Percentiles rank a stretch among this genome's conserved stretches.
Conservation (phyloP, 1,284 basidiomycete genomes). For the Cutaneotrichosporon daszewskae region DNA sequence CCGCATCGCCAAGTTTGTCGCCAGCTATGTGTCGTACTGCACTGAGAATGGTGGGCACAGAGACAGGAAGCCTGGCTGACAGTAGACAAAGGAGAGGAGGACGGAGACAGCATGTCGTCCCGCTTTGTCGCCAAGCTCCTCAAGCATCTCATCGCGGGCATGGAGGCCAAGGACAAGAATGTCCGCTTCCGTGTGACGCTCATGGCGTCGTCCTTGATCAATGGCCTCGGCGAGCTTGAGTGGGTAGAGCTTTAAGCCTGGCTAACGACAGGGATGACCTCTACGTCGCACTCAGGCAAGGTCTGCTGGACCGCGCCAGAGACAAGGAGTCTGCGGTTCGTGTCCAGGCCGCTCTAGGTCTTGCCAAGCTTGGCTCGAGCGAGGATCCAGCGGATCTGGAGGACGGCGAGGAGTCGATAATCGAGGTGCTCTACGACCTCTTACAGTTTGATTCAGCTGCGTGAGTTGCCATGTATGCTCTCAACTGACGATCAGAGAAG, state of each 20-base stretch:
- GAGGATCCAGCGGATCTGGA: slow-evolving; percentile 64
- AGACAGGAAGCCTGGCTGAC: slow-evolving; percentile 17
- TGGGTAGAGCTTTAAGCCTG: slow-evolving; percentile 45
- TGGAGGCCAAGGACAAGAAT: slow-evolving; percentile 82
- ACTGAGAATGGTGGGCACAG: slow-evolving; percentile 64
- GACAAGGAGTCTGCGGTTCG: slow-evolving; percentile 84
- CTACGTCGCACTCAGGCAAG: slow-evolving; percentile 62
- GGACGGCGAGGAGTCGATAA: slow-evolving; percentile 60
- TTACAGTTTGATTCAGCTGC: slow-evolving; percentile 70
- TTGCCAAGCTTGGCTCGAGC: slow-evolving; percentile 74
- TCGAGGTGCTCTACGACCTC: slow-evolving; percentile 66
- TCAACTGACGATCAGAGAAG: slow-evolving; percentile 59
- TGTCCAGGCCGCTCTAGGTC: slow-evolving; percentile 75
- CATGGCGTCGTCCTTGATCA: slow-evolving; percentile 72
- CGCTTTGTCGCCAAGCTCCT: slow-evolving; percentile 70
- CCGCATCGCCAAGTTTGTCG: slow-evolving; percentile 76
- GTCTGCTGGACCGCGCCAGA: slow-evolving; percentile 67
- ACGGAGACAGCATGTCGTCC: slow-evolving; percentile 64
- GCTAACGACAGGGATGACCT: slow-evolving; percentile 64
- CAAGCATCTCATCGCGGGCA: slow-evolving; percentile 73
- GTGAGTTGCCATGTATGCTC: slow-evolving; percentile 52
- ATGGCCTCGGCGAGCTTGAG: slow-evolving; percentile 78
- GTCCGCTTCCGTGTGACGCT: slow-evolving; percentile 76
- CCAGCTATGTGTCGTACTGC: slow-evolving; percentile 71
- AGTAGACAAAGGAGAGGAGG: slow-evolving; percentile 55